These are phyloP conservation scores for Ulota crispa DNA, from an alignment of 225 moss, liverwort and hornwort species.

Conservation along the genomic window DNA sequence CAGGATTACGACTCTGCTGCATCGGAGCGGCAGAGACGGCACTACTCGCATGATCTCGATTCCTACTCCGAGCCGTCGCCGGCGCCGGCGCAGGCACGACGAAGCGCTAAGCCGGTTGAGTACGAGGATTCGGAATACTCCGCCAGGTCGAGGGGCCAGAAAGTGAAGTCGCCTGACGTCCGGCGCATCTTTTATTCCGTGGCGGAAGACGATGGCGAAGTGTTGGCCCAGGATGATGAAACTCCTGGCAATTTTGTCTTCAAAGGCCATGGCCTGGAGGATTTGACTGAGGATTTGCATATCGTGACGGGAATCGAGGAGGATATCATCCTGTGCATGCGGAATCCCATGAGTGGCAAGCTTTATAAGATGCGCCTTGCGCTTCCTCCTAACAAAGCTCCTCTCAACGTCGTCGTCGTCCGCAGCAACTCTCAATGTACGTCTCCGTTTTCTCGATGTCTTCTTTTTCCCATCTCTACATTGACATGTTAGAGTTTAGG, in stretches of 20 bases:
- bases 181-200: constrained; percentile 57
- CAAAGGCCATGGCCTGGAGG: constrained; percentile 38
- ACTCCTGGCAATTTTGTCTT: constrained; percentile 51
- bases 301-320: constrained; percentile 42
- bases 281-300: constrained; percentile 43
- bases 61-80: constrained; percentile 7
- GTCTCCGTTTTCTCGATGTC: background rate
- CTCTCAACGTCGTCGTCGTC: constrained; percentile 54
- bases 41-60: background rate
- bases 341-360: constrained; percentile 38
- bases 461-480: background rate
- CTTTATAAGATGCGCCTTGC: constrained; percentile 53
- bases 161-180: constrained; percentile 22
- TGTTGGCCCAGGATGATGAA: constrained; percentile 40
- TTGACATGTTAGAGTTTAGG: background rate
- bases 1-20: constrained; percentile 14
- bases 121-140: constrained; percentile 6
- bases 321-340: constrained; percentile 54
- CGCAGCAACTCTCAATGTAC: constrained; percentile 46
- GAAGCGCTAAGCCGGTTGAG: background rate
- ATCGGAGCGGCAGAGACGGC: constrained; percentile 1
- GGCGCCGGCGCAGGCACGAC: background rate
- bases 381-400: constrained; percentile 60
- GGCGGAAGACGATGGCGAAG: constrained; percentile 54
- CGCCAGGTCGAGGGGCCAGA: constrained; percentile 5